Evolutionary conservation across 108 stramenopile species (phyloP).

Genomic region (Parietichytrium sp.): DNA sequence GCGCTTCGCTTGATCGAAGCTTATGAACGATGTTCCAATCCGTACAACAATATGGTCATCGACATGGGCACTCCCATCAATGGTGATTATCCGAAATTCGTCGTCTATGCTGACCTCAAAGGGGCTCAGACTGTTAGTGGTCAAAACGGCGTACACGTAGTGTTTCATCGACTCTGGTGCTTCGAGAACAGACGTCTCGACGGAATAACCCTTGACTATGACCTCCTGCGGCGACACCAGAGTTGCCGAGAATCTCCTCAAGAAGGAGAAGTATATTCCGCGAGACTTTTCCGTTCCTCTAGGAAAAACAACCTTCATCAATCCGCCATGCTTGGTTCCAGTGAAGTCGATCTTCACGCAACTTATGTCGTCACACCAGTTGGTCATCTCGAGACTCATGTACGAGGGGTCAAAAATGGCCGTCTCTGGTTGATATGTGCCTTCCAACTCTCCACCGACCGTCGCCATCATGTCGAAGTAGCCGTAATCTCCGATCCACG

Average conservation of each 20-base stretch:
- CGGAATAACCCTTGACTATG: background rate
- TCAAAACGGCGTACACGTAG: background rate
- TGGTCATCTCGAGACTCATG: background rate
- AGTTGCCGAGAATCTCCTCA: background rate
- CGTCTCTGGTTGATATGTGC: background rate
- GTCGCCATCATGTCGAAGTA: background rate
- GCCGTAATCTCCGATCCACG: slow-evolving; percentile 53
- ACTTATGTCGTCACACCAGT: background rate
- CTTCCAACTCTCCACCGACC: background rate
- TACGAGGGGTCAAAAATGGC: background rate
- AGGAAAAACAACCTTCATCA: background rate
- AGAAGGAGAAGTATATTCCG: background rate
- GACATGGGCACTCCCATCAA: background rate
- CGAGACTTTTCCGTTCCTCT: background rate
- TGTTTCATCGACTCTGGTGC: background rate
- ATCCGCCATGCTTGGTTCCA: background rate
- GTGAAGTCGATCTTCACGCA: background rate
- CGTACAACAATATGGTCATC: background rate
- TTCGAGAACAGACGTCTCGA: background rate
- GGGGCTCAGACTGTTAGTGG: background rate
- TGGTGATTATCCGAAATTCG: too few relatives aligned
- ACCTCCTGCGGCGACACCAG: background rate
- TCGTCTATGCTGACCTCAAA: background rate
- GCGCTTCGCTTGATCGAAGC: background rate
- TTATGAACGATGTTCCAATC: slow-evolving; percentile 43